Evolutionary conservation across 805 yeast genomes (phyloP).

Genomic region (Cyberlindnera euphorbiiphila): DNA sequence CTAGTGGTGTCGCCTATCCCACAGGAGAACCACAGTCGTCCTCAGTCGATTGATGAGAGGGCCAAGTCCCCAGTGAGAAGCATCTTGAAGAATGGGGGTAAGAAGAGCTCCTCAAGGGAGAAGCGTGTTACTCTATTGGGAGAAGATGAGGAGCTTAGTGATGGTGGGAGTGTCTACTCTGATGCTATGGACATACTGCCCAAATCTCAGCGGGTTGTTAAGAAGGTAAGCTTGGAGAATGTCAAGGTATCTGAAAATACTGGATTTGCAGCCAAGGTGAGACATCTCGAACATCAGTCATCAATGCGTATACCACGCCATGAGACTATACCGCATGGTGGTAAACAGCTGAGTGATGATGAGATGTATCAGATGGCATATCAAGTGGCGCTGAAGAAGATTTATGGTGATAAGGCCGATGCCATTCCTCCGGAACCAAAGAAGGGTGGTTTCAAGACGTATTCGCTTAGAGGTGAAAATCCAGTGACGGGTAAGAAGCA

Average conservation of each 20-base stretch:
- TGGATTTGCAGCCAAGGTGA: conserved; percentile 4
- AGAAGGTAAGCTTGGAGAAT: conserved; percentile 11
- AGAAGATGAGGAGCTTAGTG: conserved; percentile 17
- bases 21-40: neutral
- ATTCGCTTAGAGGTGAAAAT: conserved; percentile 18
- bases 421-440: conserved; percentile 7
- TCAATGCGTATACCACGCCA: neutral
- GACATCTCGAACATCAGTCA: neutral
- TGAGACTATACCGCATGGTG: too few relatives aligned
- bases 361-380: conserved; percentile 55
- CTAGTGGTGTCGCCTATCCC: too few relatives aligned
- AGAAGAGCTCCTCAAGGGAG: conserved; percentile 3
- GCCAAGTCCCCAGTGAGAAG: conserved; percentile 16
- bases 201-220: conserved; percentile 1
- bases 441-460: conserved; percentile 16
- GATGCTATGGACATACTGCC: conserved; percentile 24
- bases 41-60: conserved; percentile 1
- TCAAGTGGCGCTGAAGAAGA: conserved; percentile 52
- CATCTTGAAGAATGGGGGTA: conserved; percentile 13
- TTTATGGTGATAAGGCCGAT: conserved; percentile 40
- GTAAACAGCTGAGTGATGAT: conserved; percentile 18
- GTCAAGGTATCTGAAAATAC: conserved; percentile 14
- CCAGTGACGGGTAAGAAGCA: neutral
- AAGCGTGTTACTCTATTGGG: conserved; percentile 14
- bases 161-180: conserved; percentile 25